These are phyloP conservation scores for Cercospora brassicicola DNA, from an alignment of 2,329 filamentous ascomycete species.

Conservation along the genomic window DNA sequence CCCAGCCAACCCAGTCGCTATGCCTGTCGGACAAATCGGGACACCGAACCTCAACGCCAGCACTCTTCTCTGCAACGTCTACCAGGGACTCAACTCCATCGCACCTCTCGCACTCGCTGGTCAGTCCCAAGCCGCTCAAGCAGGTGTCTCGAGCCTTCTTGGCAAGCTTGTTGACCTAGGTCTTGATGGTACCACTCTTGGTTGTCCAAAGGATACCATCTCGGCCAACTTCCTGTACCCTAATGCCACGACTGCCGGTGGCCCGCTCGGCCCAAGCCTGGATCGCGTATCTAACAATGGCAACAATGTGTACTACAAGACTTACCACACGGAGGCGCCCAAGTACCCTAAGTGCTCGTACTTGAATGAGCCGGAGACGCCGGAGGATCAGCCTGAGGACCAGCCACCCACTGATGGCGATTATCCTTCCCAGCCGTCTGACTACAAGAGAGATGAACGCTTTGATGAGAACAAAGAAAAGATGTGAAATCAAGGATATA, in stretches of 20 bases:
- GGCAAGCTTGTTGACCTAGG: conserved; percentile 36
- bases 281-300: conserved; percentile 34
- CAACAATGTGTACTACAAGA: conserved; percentile 42
- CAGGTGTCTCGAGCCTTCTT: conserved; percentile 35
- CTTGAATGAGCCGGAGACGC: background rate
- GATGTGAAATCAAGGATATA: background rate
- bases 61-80: conserved; percentile 40
- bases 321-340: conserved; percentile 37
- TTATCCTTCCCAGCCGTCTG: background rate
- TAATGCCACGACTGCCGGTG: conserved; percentile 33
- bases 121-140: conserved; percentile 27
- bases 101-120: conserved; percentile 38
- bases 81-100: conserved; percentile 41
- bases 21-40: conserved; percentile 35
- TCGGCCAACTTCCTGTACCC: conserved; percentile 38
- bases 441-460: background rate
- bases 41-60: conserved; percentile 37
- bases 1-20: conserved; percentile 38
- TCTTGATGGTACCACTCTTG: conserved; percentile 37
- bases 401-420: background rate
- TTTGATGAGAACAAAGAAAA: background rate
- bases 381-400: background rate
- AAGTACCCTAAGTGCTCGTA: conserved; percentile 27
- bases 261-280: conserved; percentile 35
- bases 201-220: conserved; percentile 36